Evolutionary conservation across 2,329 filamentous ascomycete species (phyloP).

Genomic region (Aureobasidium musti): DNA sequence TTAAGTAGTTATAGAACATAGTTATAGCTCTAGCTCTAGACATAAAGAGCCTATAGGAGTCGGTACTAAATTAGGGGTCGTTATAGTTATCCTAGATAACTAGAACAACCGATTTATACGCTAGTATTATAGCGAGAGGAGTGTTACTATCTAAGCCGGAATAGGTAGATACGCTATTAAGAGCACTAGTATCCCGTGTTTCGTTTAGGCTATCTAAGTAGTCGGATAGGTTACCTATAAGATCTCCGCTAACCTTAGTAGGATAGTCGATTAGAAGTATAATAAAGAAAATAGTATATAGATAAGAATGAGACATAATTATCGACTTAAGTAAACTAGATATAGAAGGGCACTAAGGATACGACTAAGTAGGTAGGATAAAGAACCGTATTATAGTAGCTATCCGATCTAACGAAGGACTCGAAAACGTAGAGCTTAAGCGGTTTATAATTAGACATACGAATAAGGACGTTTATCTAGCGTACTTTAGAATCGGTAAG

Average conservation of each 20-base stretch:
- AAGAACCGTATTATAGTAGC: too few species aligned
- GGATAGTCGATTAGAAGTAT: constrained; percentile 5
- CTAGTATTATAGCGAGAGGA: constrained; percentile 5
- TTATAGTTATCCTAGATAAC: not conserved
- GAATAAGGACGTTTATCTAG: too few species aligned
- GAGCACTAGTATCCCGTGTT: not conserved
- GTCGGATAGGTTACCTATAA: not conserved
- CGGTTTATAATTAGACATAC: too few species aligned
- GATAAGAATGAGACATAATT: too few species aligned
- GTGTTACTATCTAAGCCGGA: not conserved
- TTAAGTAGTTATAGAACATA: constrained; percentile 2
- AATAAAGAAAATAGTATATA: not conserved
- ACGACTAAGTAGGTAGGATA: too few species aligned
- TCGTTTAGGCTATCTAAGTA: not conserved
- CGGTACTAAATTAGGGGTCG: constrained; percentile 2
- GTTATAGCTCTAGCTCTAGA: constrained; percentile 36
- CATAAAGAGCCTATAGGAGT: constrained; percentile 2
- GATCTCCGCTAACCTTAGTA: not conserved
- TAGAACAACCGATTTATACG: not conserved
- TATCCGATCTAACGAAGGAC: too few species aligned
- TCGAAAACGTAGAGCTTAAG: not conserved
- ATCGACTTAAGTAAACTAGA: too few species aligned
- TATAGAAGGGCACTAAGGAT: too few species aligned
- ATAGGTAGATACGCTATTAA: too few species aligned
- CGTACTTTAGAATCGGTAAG: too few species aligned